Conservation (phyloP, 306 rosid genomes). For the Hylodesmum podocarpum region DNA sequence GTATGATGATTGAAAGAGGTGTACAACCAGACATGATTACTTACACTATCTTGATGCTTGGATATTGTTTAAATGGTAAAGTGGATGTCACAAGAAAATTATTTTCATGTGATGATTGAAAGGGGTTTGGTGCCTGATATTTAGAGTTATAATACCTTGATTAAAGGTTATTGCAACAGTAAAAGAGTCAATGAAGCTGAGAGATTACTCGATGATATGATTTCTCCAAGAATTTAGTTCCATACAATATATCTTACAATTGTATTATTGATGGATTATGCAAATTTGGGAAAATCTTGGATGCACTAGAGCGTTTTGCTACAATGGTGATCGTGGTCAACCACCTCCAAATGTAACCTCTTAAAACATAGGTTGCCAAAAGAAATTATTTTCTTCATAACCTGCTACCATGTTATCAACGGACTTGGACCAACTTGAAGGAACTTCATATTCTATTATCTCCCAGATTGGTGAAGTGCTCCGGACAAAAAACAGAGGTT, state of each 20-base stretch:
- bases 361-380: no score
- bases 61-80: background rate
- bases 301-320: background rate
- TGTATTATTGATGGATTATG: constrained; percentile 3
- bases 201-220: background rate
- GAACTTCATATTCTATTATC: no score
- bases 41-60: background rate
- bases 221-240: constrained; percentile 2
- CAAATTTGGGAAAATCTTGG: background rate
- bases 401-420: no score
- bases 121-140: constrained; percentile 20
- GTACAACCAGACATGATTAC: background rate
- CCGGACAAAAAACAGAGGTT: no score
- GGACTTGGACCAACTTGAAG: no score
- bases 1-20: constrained; percentile 13
- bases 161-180: constrained; percentile 16
- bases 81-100: background rate
- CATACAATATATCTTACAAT: constrained; percentile 9
- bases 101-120: constrained; percentile 20
- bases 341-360: constrained; percentile 7
- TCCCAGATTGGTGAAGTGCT: no score
- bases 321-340: background rate
- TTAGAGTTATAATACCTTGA: constrained; percentile 21
- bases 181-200: background rate
- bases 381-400: no score